Conservation (phyloP, 2,329 filamentous ascomycete genomes). For the Dactylonectria estremocensis region DNA sequence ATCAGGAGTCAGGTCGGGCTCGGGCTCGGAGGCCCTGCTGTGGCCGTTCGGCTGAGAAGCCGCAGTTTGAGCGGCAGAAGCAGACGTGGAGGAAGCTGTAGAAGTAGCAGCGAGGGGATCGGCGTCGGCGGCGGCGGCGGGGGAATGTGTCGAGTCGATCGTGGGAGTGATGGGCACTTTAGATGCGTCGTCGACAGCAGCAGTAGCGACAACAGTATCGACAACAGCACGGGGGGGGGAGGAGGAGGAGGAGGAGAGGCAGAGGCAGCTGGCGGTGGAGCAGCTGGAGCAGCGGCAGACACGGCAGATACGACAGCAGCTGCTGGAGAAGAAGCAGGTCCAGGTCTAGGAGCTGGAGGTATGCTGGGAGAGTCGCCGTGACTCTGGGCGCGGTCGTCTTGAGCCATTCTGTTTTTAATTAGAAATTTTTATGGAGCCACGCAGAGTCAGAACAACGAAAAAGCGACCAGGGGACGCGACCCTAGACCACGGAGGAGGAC, state of each 20-base stretch:
- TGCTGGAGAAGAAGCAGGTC: conserved; percentile 43
- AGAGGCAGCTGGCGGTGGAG: conserved; percentile 33
- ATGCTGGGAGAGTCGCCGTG: conserved; percentile 49
- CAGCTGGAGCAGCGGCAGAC: conserved; percentile 39
- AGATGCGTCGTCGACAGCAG: conserved; percentile 30
- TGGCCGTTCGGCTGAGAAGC: conserved; percentile 52
- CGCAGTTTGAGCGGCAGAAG: conserved; percentile 31
- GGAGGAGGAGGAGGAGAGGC: conserved; percentile 30
- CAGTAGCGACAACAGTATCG: conserved; percentile 30
- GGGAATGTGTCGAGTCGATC: conserved; percentile 34
- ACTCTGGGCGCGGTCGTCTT: conserved; percentile 51
- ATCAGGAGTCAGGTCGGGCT: conserved; percentile 39
- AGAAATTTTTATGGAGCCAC: conserved; percentile 57
- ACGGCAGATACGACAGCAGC: conserved; percentile 41
- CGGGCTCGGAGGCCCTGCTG: conserved; percentile 49
- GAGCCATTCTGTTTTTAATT: conserved; percentile 55
- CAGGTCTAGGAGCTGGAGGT: conserved; percentile 44
- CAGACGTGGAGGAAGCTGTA: conserved; percentile 30
- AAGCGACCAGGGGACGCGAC: conserved; percentile 49
- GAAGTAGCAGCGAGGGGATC: conserved; percentile 28
- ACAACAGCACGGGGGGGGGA: conserved; percentile 27
- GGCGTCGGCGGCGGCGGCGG: conserved; percentile 35
- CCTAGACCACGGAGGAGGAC: conserved; percentile 48
- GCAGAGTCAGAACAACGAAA: conserved; percentile 51
- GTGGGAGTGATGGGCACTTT: conserved; percentile 35